Percentiles rank a stretch among this genome's conserved stretches.
Conservation (phyloP, 176 grass and related monocot genomes). For the Rhynchospora breviuscula region DNA sequence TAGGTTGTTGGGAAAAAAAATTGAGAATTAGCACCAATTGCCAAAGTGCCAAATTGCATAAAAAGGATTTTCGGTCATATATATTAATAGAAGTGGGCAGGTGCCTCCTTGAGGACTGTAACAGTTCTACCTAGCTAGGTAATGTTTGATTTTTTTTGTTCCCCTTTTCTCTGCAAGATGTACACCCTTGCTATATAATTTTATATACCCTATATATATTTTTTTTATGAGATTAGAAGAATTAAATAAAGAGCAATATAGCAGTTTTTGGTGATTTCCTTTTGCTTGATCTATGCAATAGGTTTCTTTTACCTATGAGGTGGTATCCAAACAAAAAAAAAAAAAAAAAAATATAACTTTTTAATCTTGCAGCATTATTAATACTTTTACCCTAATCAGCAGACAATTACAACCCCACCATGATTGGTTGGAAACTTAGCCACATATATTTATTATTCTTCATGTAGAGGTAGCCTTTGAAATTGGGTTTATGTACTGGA, state of each 20-base stretch:
- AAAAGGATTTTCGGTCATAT: background rate
- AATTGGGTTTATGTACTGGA: background rate
- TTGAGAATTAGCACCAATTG: background rate
- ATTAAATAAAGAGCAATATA: background rate
- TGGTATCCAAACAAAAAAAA: background rate
- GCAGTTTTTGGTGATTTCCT: background rate
- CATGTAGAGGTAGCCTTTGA: background rate
- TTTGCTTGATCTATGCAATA: background rate
- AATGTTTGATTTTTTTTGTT: background rate
- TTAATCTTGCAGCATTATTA: background rate
- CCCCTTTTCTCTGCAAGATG: background rate
- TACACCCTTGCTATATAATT: background rate
- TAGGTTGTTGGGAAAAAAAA: background rate
- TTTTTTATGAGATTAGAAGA: background rate
- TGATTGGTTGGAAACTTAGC: background rate
- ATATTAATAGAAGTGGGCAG: too few relatives aligned
- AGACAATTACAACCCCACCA: background rate
- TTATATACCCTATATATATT: background rate
- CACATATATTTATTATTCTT: background rate
- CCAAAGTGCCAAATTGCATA: background rate
- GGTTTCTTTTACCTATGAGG: background rate
- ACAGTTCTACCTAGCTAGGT: background rate
- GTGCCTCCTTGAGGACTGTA: background rate
- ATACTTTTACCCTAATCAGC: background rate
- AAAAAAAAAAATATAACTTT: background rate